Base-by-base conservation (phyloP, 2,329 filamentous ascomycete genomes). In the Bipolaris sorokiniana region DNA sequence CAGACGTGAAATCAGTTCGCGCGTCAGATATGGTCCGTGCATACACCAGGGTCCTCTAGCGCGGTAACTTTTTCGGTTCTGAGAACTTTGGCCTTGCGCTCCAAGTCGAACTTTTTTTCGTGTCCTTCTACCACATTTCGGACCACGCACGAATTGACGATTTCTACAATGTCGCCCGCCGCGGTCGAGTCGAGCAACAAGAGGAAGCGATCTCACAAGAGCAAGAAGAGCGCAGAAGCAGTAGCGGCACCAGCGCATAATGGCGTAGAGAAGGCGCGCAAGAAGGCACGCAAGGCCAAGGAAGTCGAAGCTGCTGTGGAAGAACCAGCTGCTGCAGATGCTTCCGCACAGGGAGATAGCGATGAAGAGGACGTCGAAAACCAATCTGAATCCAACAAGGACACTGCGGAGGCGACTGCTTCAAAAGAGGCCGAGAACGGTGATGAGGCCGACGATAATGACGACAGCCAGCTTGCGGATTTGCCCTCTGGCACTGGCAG, bases 181-280 rank as follows among this genome's bases (percentile, higher is more conserved):
- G 77, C 78, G 51, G 68, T 77, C 44, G 74, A 78, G 22, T 71
- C 74, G 51, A 52, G 50, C 7, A 80, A 78, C 56, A 82, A 82
- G 71, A 77, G 79, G 50, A 82, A 82, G 75, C 72, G 80, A 63
- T 82, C 80, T 71, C 79, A 81, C 64, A 75, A 71, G 58, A 70
- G 67, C 66, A 71, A 76, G 49, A 69, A 70, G 53, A 63, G 66
- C 23, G 72, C 74, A 10, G 70, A 70, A 26, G 56, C 51, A 26
- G 63, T 50, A 16, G 63, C 59, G 22, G 50, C 64, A n/a, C 64
- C 66, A 38, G 54, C 45, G 54, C 50, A 57, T 40, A 48, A 49
- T 57, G 50, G 45, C 20, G 61, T 68, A 46, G 61, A 62, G 44
- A 74, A 72, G 2, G 66, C 64, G 48, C 61, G 51, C 31, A 76